Base-by-base conservation (phyloP, 2,329 filamentous ascomycete genomes). In the Verticillium isaacii region DNA sequence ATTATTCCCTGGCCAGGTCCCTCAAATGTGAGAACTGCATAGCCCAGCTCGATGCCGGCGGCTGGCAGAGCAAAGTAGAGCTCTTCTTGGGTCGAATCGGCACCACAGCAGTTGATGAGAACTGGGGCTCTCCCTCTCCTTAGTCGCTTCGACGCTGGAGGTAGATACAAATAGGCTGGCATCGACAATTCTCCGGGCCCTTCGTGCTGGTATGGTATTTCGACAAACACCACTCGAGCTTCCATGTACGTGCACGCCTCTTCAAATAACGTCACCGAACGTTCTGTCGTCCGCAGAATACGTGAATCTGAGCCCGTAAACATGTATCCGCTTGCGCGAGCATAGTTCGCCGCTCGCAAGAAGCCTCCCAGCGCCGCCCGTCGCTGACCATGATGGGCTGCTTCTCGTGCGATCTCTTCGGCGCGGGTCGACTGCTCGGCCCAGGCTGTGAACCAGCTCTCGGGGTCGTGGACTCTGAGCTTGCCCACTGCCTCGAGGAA, bases 1-100 rank as follows among this genome's bases (percentile, higher is more conserved):
- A 72, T 62, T 5, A 78, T 66, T 0, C 79, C 78, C 61, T 82
- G 79, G 0, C 79, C 79, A 0, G 80, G 80, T 0, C 78, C 79
- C 2, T 82, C 78, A 45, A 80, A 79, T 0, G 72, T 78, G 5
- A 82, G 60, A 1, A 76, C 72, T 0, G 78, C 79, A 60, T 81
- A 82, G 0, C 80, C 79, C 0, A 70, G 60, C 0, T 65, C 64
- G 0, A 65, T 67, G 0, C 65, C 77, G 0, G 45, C 66, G 69
- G 34, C 34, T 61, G 17, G 66, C 61, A 3, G 74, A 5, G 34
- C 50, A 61, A 72, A 77, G 63, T 76, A 80, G 0, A 80, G 50
- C 60, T 80, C 79, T 61, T 80, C 78, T 45, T 75, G 70, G 0
- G 64, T 71, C 0, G 73, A 71, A 63, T 81, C 78, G 1, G 57